A percentile compares a stretch with the other conserved stretches of the same genome.
phyloP scores from a whole-genome alignment of 1,284 basidiomycete genomes.

The Naganishia liquefaciens region DNA sequence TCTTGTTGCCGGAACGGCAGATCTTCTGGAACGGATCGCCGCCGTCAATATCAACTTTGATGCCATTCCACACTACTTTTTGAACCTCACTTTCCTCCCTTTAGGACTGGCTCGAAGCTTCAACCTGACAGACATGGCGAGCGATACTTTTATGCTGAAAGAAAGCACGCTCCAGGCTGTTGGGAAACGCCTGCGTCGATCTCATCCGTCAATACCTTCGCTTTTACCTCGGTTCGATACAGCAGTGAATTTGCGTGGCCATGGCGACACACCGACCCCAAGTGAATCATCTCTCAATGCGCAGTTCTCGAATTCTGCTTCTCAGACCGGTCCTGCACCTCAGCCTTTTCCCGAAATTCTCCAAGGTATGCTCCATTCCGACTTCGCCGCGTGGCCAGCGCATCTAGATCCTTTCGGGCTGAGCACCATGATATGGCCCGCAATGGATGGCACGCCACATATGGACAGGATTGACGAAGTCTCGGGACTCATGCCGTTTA shows the following conservation, averaged over 20 bases:
- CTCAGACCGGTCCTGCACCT: neutral
- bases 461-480: constrained; percentile 3
- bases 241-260: neutral
- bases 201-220: constrained; percentile 4
- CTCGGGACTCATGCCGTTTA: neutral
- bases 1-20: constrained; percentile 10
- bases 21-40: constrained; percentile 17
- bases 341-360: constrained; percentile 19
- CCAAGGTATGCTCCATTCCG: constrained; percentile 24
- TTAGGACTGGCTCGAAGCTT: constrained; percentile 20
- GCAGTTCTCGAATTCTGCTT: too few relatives aligned
- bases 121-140: constrained; percentile 6
- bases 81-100: constrained; percentile 16
- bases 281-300: constrained; percentile 1
- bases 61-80: constrained; percentile 15
- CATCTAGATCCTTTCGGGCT: constrained; percentile 17
- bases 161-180: constrained; percentile 8
- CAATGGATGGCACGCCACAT: neutral
- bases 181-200: constrained; percentile 8
- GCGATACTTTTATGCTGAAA: neutral
- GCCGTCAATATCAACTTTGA: constrained; percentile 19
- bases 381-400: constrained; percentile 17
- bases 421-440: constrained; percentile 20
- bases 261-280: neutral
- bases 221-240: constrained; percentile 18